Conservation (phyloP, 2,329 filamentous ascomycete species). For the Aotearoamyces nothofagi region DNA sequence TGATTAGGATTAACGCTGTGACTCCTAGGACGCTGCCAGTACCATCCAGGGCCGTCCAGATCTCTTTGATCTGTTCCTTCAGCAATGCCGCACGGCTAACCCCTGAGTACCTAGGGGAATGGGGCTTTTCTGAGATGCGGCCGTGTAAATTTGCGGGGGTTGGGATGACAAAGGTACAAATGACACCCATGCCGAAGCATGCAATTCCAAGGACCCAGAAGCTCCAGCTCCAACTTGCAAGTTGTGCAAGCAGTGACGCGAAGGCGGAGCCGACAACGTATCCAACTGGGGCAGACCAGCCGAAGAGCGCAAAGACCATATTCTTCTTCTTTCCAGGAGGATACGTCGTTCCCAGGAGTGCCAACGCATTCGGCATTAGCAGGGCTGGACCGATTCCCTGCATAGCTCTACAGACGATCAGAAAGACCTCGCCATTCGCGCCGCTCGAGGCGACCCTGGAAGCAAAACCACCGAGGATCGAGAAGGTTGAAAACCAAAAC, state of each 20-base stretch:
- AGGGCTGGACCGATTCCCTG: slow-evolving; percentile 37
- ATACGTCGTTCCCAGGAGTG: slow-evolving; percentile 30
- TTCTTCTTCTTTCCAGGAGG: slow-evolving; percentile 30
- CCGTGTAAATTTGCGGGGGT: slow-evolving; percentile 9
- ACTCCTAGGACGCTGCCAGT: slow-evolving; percentile 28
- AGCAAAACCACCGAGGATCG: slow-evolving; percentile 8
- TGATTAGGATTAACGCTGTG: slow-evolving; percentile 30
- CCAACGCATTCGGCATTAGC: slow-evolving; percentile 36
- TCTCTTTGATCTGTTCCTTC: background rate
- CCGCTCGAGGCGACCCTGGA: slow-evolving; percentile 3
- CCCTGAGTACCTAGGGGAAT: slow-evolving; percentile 10
- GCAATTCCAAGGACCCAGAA: slow-evolving; percentile 27
- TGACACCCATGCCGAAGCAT: slow-evolving; percentile 17
- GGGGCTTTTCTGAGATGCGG: slow-evolving; percentile 10
- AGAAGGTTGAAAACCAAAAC: slow-evolving; percentile 7
- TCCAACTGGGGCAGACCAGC: slow-evolving; percentile 29
- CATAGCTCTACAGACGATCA: slow-evolving; percentile 34
- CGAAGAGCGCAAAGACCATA: slow-evolving; percentile 29
- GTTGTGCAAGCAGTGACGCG: slow-evolving; percentile 21
- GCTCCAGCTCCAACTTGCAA: slow-evolving; percentile 31
- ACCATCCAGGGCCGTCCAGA: slow-evolving; percentile 21
- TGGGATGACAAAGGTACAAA: slow-evolving; percentile 22
- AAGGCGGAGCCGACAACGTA: slow-evolving; percentile 27
- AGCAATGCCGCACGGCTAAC: background rate
- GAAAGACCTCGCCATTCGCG: slow-evolving; percentile 13